phyloP scores from a whole-genome alignment of 73 alveolate genomes.

The Tetrahymena malaccensis region DNA sequence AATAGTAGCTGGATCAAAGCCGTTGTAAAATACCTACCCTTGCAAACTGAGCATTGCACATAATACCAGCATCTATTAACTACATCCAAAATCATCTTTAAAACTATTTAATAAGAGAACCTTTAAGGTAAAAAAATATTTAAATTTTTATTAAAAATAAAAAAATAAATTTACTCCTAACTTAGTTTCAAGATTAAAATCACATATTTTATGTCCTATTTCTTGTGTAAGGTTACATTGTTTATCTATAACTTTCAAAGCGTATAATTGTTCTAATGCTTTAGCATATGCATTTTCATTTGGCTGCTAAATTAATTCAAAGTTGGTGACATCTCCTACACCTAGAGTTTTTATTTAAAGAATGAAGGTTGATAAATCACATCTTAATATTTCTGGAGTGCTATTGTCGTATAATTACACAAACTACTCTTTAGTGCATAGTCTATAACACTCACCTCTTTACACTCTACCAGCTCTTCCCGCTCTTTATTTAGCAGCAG shows the following conservation, averaged over 20 bases:
- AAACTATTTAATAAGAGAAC: conserved; percentile 74
- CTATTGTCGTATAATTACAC: conserved; percentile 41
- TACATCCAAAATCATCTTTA: conserved; percentile 78
- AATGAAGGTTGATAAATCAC: conserved; percentile 62
- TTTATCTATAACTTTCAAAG: not conserved
- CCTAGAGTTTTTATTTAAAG: conserved; percentile 63
- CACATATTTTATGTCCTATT: not conserved
- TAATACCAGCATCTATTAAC: conserved; percentile 80
- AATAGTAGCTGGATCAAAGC: conserved; percentile 64
- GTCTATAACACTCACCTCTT: conserved; percentile 70
- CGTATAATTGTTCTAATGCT: not conserved
- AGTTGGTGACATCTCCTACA: not conserved
- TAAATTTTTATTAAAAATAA: too few species aligned
- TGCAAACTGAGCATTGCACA: conserved; percentile 73
- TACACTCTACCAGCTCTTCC: conserved; percentile 89
- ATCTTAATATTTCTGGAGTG: conserved; percentile 80
- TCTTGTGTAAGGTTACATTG: not conserved
- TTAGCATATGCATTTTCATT: not conserved
- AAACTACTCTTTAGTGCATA: conserved; percentile 66
- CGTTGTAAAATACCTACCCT: conserved; percentile 23
- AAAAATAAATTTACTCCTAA: not conserved
- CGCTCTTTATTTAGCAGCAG: conserved; percentile 71
- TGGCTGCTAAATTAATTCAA: not conserved
- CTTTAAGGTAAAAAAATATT: conserved; percentile 28
- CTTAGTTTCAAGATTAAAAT: not conserved